Conservation (phyloP, 78 protist genomes). For the Goniomonas avonlea region DNA sequence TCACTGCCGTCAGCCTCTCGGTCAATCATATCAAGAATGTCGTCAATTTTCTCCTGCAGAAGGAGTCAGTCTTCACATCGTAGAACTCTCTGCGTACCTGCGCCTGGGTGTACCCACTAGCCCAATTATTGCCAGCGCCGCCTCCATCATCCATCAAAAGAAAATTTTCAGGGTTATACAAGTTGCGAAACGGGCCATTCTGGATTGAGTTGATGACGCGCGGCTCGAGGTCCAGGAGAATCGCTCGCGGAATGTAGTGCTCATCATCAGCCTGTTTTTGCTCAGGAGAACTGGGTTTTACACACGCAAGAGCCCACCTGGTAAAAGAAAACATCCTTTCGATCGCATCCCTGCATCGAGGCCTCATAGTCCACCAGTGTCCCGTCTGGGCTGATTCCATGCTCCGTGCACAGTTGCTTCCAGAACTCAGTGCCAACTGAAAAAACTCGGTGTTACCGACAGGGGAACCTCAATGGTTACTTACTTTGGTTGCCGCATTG, state of each 20-base stretch:
- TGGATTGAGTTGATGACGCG: conserved; percentile 56
- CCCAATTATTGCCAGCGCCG: conserved; percentile 99
- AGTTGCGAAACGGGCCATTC: conserved; percentile 30
- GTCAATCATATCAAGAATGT: conserved; percentile 88
- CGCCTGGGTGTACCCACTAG: conserved; percentile 56
- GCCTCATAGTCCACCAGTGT: conserved; percentile 69
- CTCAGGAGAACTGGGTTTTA: neutral
- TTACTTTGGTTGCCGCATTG: conserved; percentile 98
- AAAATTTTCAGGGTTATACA: conserved; percentile 92
- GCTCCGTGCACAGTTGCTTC: conserved; percentile 93
- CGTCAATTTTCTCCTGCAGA: conserved; percentile 54
- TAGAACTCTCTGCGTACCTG: too few relatives aligned
- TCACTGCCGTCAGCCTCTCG: conserved; percentile 95
- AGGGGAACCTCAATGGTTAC: neutral
- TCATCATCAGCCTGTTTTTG: conserved; percentile 86
- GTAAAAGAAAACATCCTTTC: conserved; percentile 98
- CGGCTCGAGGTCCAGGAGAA: conserved; percentile 95
- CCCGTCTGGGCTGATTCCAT: conserved; percentile 89
- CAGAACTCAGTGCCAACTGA: conserved; percentile 94
- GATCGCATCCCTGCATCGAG: conserved; percentile 71
- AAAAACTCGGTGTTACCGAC: neutral
- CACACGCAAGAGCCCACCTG: conserved; percentile 10
- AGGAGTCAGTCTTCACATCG: too few relatives aligned
- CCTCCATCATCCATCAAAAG: conserved; percentile 63
- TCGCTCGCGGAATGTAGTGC: conserved; percentile 94